phyloP scores from a whole-genome alignment of 179 eudicot species.

The Spinacia oleracea region DNA sequence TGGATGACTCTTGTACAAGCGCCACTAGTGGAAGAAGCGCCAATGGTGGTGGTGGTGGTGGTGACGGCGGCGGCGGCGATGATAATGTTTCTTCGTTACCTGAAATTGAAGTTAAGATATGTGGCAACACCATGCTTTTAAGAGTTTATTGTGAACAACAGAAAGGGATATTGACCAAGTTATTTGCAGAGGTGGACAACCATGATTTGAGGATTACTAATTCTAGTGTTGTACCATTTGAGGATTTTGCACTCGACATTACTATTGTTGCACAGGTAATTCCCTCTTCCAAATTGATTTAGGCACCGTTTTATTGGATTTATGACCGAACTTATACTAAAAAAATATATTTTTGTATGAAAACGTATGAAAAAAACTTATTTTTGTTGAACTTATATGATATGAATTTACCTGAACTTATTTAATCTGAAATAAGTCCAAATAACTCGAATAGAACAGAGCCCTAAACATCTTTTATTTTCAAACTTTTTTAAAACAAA shows the following conservation, averaged over 20 bases:
- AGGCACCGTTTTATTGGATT: too few species aligned
- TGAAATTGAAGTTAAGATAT: conserved; percentile 12
- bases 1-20: background rate
- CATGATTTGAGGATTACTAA: background rate
- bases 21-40: background rate
- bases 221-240: conserved; percentile 1
- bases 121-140: background rate
- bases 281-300: background rate
- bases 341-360: too few species aligned
- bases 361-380: too few species aligned
- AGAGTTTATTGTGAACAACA: conserved; percentile 12
- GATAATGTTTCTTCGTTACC: background rate
- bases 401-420: too few species aligned
- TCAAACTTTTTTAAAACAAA: too few species aligned
- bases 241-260: background rate
- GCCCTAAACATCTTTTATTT: too few species aligned
- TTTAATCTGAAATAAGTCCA: too few species aligned
- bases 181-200: conserved; percentile 10
- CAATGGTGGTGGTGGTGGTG: too few species aligned
- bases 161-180: conserved; percentile 8
- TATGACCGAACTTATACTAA: too few species aligned
- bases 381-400: too few species aligned
- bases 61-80: too few species aligned
- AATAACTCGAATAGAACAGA: too few species aligned
- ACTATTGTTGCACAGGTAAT: conserved; percentile 26